phyloP scores from a whole-genome alignment of 495 filamentous ascomycete genomes.

The Tuber magnatum region DNA sequence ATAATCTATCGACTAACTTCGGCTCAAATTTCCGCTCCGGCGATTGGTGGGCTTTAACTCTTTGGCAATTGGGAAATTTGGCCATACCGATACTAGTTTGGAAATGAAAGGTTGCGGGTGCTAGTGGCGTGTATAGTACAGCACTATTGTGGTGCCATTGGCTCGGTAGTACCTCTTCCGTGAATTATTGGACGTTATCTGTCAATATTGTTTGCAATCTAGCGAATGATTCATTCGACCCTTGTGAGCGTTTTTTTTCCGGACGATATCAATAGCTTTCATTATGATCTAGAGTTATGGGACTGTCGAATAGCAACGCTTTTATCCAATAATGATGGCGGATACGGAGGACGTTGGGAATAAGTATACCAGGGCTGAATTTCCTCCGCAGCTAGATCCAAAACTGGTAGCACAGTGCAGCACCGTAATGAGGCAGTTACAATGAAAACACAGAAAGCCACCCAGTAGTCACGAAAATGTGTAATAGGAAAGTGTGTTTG shows the following conservation, averaged over 20 bases:
- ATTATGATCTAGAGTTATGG: neutral
- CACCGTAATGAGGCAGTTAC: neutral
- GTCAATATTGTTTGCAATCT: neutral
- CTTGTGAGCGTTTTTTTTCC: neutral
- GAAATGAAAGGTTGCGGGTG: neutral
- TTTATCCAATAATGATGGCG: neutral
- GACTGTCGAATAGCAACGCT: neutral
- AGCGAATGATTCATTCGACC: neutral
- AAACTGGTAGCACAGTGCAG: neutral
- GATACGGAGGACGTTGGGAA: neutral
- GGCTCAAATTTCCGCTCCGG: neutral
- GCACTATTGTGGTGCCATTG: neutral
- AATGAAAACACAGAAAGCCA: neutral
- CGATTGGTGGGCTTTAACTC: neutral
- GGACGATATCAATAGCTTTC: neutral
- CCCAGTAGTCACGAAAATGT: neutral
- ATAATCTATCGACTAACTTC: neutral
- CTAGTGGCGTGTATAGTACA: neutral
- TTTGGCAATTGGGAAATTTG: neutral
- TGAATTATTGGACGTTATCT: neutral
- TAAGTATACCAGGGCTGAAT: neutral
- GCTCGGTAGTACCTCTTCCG: neutral
- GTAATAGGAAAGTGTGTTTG: neutral
- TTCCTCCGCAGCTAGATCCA: neutral
- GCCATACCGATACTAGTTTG: neutral